Evolutionary conservation across 1,139 yeast genomes (phyloP), one percentile per base, ranked within the genome.

Genomic region (Taiozyma sp.): DNA sequence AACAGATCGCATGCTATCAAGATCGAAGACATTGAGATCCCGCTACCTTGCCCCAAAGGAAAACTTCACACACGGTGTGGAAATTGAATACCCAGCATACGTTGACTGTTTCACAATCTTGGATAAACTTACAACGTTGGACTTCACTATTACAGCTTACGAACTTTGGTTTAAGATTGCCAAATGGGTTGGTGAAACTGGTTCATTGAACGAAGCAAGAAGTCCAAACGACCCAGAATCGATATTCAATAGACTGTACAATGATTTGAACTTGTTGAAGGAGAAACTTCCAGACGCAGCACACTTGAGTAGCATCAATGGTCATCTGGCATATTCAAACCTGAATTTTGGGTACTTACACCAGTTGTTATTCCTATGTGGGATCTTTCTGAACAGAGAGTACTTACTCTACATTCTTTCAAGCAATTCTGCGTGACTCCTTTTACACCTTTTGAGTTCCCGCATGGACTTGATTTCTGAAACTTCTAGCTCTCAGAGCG

Each of bases 271-370:
- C 30, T 45, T 48, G 1, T 54, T 71, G 50, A 64, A 60, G 30
- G 57, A 56, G 4, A 51, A 58, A 5, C 51, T 72, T 10, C 74
- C 74, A 1, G 46, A 46, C 6, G 54, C 62, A 36, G 54, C 67
- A 16, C 51, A 56, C 19, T 63, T 63, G 50, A 63, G 56, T 45
- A 70, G 70, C 49, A 51, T 70, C 38, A 66, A 66, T 38, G 64
- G 67, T 13, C 74, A 71, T 50, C 63, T 71, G 4, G 66, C 67
- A 3, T 64, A 61, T 45, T 64, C 65, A 10, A 64, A 72, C 14
- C 69, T 69, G 2, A 66, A 72, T 50, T 72, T 63, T 63, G 75
- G 74, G 1, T 72, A 70, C 50, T 63, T 71, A 45, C 75, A 71
- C 54, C 70, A 72, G 2, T 55, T 73, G 19, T 57, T 62, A 28